Percentiles rank a stretch among this genome's conserved stretches.
Conservation (phyloP, 495 filamentous ascomycete species). For the Neurospora sp. region DNA sequence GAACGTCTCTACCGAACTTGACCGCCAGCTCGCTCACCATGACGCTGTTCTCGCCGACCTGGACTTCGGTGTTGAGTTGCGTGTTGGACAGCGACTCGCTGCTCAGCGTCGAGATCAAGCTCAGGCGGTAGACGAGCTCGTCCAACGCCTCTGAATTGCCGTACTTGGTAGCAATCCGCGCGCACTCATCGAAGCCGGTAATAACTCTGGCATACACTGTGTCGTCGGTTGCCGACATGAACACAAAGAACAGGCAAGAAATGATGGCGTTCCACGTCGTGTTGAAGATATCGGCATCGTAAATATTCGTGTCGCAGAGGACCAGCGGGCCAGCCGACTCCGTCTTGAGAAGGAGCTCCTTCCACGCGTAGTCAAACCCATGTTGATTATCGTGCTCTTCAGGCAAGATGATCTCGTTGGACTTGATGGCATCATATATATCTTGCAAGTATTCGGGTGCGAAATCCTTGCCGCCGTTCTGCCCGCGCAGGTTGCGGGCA, state of each 20-base stretch:
- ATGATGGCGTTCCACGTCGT: slow-evolving; percentile 93
- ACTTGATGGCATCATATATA: slow-evolving; percentile 86
- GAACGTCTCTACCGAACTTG: slow-evolving; percentile 88
- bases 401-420: slow-evolving; percentile 89
- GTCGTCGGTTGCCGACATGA: slow-evolving; percentile 97
- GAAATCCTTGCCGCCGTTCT: slow-evolving; percentile 82
- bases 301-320: slow-evolving; percentile 85
- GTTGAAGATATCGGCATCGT: slow-evolving; percentile 94
- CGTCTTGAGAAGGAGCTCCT: slow-evolving; percentile 81
- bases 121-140: slow-evolving; percentile 78
- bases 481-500: slow-evolving; percentile 74
- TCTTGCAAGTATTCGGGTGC: slow-evolving; percentile 72
- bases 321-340: slow-evolving; percentile 62
- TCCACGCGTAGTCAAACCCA: slow-evolving; percentile 96
- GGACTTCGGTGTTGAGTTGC: slow-evolving; percentile 87
- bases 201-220: slow-evolving; percentile 91
- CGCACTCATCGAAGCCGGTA: slow-evolving; percentile 91
- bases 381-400: slow-evolving; percentile 95
- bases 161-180: slow-evolving; percentile 83
- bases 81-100: slow-evolving; percentile 69
- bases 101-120: slow-evolving; percentile 80
- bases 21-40: slow-evolving; percentile 99
- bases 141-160: slow-evolving; percentile 78
- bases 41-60: slow-evolving; percentile 81
- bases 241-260: slow-evolving; percentile 92